A percentile compares a stretch with the other conserved stretches of the same genome.
phyloP scores from a whole-genome alignment of 768 basidiomycete genomes.

The Leccinum olivaceopallidum region DNA sequence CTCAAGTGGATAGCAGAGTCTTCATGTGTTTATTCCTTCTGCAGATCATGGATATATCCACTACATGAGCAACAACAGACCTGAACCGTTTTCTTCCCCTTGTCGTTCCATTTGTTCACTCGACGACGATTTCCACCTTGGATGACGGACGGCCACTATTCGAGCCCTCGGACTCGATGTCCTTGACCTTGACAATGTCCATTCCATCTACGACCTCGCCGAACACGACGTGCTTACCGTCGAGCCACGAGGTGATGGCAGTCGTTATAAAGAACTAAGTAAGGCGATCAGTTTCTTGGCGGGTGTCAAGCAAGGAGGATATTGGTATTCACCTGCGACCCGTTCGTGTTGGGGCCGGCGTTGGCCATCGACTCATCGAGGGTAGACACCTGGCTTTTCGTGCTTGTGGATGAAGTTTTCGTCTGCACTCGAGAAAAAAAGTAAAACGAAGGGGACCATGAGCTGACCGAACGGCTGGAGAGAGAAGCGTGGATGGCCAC shows the following conservation, averaged over 20 bases:
- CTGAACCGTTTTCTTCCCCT: not conserved
- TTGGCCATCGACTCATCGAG: conserved; percentile 71
- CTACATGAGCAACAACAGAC: not conserved
- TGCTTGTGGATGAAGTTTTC: conserved; percentile 73
- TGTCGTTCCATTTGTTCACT: conserved; percentile 12
- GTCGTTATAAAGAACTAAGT: conserved; percentile 77
- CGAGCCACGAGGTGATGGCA: conserved; percentile 59
- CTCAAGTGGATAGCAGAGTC: not conserved
- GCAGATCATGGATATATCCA: conserved; percentile 1
- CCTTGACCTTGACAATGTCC: conserved; percentile 36
- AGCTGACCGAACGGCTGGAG: not conserved
- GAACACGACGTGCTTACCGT: conserved; percentile 31
- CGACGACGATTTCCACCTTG: conserved; percentile 46
- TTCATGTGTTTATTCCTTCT: conserved; percentile 1
- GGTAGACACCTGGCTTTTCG: conserved; percentile 58
- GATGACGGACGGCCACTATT: conserved; percentile 27
- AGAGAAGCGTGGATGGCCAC: conserved; percentile 16
- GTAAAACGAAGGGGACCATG: not conserved
- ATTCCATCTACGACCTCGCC: conserved; percentile 27
- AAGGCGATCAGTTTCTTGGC: not conserved
- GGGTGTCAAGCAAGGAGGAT: not conserved
- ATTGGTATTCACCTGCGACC: conserved; percentile 58
- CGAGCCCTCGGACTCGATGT: conserved; percentile 38
- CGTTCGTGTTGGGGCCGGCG: conserved; percentile 78
- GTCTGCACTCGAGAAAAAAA: conserved; percentile 36